Evolutionary conservation across 2,329 filamentous ascomycete species (phyloP), one percentile per base, ranked within the genome.

Genomic region (Pseudomassariella vexata): DNA sequence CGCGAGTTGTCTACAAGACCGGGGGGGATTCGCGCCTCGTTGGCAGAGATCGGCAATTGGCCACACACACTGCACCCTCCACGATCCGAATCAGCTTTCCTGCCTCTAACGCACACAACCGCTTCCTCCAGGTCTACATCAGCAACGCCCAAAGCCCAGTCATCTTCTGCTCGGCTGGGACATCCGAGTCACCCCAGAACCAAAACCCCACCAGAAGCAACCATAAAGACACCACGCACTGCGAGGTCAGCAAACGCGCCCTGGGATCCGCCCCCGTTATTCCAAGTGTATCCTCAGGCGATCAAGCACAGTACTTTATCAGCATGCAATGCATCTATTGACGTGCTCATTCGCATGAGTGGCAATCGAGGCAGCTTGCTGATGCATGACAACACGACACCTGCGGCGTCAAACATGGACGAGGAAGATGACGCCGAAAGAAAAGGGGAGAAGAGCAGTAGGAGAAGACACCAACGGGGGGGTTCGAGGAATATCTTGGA

Each of bases 221-320:
- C 39, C n/a, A 30, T 33, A 23, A 17, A 20, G 22, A 39, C 29
- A 20, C 33, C 34, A 6, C 34, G 30, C 20, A n/a, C n/a, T n/a
- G n/a, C n/a, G n/a, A n/a, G n/a, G n/a, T n/a, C n/a, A n/a, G n/a
- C n/a, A n/a, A 29, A 29, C 28, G 36, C 24, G 22, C 18, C 59
- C 9, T 85, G 79, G 79, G 72, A 76, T 35, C 73, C 80, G 11
- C 85, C 86, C 6, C 85, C 87, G 2, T 63, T 95, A 9, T 94
- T 89, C 55, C 84, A 94, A 54, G 87, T 85, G 9, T 94, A 88
- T 52, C 82, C 85, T 0, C 88, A 94, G 56, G 79, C 86, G 3
- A 72, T 86, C 44, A 88, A 84, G 49, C 76, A 92, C 54, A 79
- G 76, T 9, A 77, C 73, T 11, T 65, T 94, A 3, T 73, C 79